Evolutionary conservation across 1,284 basidiomycete genomes (phyloP), one percentile per base, ranked within the genome.

Genomic region (Ustilago bromivora): DNA sequence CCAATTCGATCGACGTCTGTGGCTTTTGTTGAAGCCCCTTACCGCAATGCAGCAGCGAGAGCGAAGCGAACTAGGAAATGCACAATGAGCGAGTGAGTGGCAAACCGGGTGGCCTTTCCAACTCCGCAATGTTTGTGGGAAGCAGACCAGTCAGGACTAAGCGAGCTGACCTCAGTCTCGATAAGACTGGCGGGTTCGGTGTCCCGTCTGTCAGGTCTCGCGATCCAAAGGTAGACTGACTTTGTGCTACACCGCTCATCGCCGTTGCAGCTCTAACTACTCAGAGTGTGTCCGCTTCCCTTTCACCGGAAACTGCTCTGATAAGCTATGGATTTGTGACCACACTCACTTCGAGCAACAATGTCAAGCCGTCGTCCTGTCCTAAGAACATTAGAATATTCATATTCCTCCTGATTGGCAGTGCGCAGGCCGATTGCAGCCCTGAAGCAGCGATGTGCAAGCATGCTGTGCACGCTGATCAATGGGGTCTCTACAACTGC

Each of bases 131-230:
- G 3, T 28, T 28, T 28, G 23, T 28, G 23, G 23, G 2, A 28
- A 28, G 3, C 23, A 28, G 23, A 28, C 23, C 23, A 28, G 23
- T 28, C 23, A 28, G 23, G 23, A 3, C 23, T 28, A 28, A 28
- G 23, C 23, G 3, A 28, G 23, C 23, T 28, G 3, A 28, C 23
- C 23, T 28, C 23, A 28, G 23, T 3, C 23, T 28, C 3, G 23
- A 28, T 28, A 28, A 23, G 23, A 28, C 3, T 28, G 23, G 40
- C 40, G 40, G 40, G 40, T 41, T 41, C 43, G 49, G 15, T 11
- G 49, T 31, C 49, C 49, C 49, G 49, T 28, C 49, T 51, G 49
- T 51, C 49, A 32, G 17, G 23, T 51, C 31, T 32, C 23, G 49
- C 49, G 17, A 13, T 8, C 41, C n/a, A 4, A 46, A 46, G 41